phyloP scores from a whole-genome alignment of 495 filamentous ascomycete genomes.

The Xylaria grammica region DNA sequence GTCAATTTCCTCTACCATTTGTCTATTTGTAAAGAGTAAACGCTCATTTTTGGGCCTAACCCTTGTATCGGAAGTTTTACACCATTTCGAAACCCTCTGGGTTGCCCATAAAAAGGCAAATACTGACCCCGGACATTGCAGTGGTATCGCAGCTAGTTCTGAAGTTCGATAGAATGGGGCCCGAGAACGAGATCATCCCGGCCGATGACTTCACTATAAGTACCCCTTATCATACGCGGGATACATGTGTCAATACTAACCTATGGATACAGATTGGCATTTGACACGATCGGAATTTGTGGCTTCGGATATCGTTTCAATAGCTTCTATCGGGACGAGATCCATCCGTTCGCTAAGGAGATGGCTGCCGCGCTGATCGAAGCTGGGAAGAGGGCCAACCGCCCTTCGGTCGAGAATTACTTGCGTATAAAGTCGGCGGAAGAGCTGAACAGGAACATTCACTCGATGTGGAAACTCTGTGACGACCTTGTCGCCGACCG shows the following conservation, averaged over 20 bases:
- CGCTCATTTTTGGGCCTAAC: too few species aligned
- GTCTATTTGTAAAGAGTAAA: too few species aligned
- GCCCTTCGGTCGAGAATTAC: constrained; percentile 51
- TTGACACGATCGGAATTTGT: constrained; percentile 68
- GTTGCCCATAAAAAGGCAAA: too few species aligned
- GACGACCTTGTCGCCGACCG: constrained; percentile 60
- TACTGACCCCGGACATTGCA: too few species aligned
- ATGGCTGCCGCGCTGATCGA: constrained; percentile 59
- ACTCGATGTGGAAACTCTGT: constrained; percentile 55
- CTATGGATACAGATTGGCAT: constrained; percentile 53
- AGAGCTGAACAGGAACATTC: constrained; percentile 58
- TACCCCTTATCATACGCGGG: constrained; percentile 42
- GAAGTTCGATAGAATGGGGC: constrained; percentile 65
- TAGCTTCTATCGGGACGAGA: constrained; percentile 62
- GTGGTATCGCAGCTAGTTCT: constrained; percentile 63
- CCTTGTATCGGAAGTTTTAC: too few species aligned
- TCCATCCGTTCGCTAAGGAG: constrained; percentile 62
- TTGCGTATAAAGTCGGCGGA: constrained; percentile 52
- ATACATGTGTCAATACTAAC: constrained; percentile 21
- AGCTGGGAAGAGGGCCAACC: constrained; percentile 49
- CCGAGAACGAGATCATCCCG: constrained; percentile 51
- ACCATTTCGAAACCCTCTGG: too few species aligned
- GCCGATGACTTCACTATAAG: constrained; percentile 66
- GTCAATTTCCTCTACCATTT: too few species aligned
- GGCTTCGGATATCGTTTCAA: constrained; percentile 70